These are phyloP conservation scores for Collybia mongolica DNA, from an alignment of 768 basidiomycete genomes.

Conservation along the genomic window DNA sequence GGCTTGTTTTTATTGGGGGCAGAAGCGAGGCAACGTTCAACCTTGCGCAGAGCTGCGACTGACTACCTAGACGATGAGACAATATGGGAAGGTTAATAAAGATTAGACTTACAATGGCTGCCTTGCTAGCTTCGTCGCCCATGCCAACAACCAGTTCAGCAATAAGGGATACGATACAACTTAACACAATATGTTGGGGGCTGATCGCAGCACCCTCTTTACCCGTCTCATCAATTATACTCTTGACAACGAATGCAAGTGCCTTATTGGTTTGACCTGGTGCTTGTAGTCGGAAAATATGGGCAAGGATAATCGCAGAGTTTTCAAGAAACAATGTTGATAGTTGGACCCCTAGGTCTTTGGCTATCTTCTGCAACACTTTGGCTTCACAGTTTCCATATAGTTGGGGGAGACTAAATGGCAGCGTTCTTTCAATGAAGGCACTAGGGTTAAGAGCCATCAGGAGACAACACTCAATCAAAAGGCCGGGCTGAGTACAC, in stretches of 20 bases:
- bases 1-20: slow-evolving; percentile 18
- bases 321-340: slow-evolving; percentile 56
- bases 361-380: slow-evolving; percentile 62
- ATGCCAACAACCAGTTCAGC: slow-evolving; percentile 75
- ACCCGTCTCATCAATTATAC: slow-evolving; percentile 47
- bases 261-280: slow-evolving; percentile 56
- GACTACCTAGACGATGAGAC: slow-evolving; percentile 23
- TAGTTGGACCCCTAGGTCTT: slow-evolving; percentile 42
- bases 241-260: slow-evolving; percentile 58
- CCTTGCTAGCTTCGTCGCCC: slow-evolving; percentile 60
- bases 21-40: slow-evolving; percentile 43
- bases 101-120: slow-evolving; percentile 40
- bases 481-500: slow-evolving; percentile 52
- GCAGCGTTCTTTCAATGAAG: slow-evolving; percentile 64
- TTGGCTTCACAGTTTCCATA: slow-evolving; percentile 60
- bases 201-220: slow-evolving; percentile 31
- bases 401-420: slow-evolving; percentile 65
- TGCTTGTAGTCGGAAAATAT: slow-evolving; percentile 60
- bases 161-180: slow-evolving; percentile 67
- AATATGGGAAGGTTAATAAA: not conserved
- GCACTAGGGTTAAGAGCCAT: slow-evolving; percentile 52
- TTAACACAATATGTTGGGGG: slow-evolving; percentile 56
- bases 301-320: slow-evolving; percentile 59
- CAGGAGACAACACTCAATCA: slow-evolving; percentile 70
- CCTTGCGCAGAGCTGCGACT: slow-evolving; percentile 33